phyloP scores from a whole-genome alignment of 768 basidiomycete genomes.

The Royoungia palumana region DNA sequence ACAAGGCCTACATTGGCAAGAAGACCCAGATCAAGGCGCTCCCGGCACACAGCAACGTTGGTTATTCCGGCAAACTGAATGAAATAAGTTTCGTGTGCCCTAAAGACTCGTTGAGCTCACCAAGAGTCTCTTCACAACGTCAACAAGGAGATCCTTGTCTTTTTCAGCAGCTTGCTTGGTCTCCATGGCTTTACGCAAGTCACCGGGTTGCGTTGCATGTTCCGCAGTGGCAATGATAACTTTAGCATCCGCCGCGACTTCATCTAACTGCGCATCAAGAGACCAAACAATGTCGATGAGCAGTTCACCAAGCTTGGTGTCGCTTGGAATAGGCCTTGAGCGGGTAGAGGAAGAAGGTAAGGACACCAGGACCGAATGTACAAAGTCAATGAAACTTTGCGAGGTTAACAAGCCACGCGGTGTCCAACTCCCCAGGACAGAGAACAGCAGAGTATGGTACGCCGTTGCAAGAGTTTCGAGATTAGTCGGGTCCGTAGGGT shows the following conservation, averaged over 20 bases:
- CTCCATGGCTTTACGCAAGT: conserved; percentile 34
- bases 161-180: conserved; percentile 53
- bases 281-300: conserved; percentile 83
- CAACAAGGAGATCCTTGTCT: conserved; percentile 60
- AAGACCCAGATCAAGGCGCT: conserved; percentile 67
- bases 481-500: conserved; percentile 49
- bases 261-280: conserved; percentile 73
- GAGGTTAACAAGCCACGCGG: conserved; percentile 45
- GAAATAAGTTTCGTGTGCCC: not conserved
- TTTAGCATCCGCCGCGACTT: conserved; percentile 57
- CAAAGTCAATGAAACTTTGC: conserved; percentile 55
- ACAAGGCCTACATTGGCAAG: conserved; percentile 65
- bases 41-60: conserved; percentile 59
- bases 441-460: conserved; percentile 65
- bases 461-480: conserved; percentile 59
- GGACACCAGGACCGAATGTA: conserved; percentile 54
- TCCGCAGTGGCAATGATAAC: conserved; percentile 34
- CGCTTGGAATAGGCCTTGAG: conserved; percentile 37
- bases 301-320: conserved; percentile 56
- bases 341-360: conserved; percentile 64
- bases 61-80: conserved; percentile 58
- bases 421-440: conserved; percentile 56
- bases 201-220: conserved; percentile 20
- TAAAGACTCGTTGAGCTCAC: conserved; percentile 32
- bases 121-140: conserved; percentile 58